Percentiles rank a stretch among this genome's conserved stretches.
Conservation (phyloP, 2,329 filamentous ascomycete species). For the Fusarium heterosporum region DNA sequence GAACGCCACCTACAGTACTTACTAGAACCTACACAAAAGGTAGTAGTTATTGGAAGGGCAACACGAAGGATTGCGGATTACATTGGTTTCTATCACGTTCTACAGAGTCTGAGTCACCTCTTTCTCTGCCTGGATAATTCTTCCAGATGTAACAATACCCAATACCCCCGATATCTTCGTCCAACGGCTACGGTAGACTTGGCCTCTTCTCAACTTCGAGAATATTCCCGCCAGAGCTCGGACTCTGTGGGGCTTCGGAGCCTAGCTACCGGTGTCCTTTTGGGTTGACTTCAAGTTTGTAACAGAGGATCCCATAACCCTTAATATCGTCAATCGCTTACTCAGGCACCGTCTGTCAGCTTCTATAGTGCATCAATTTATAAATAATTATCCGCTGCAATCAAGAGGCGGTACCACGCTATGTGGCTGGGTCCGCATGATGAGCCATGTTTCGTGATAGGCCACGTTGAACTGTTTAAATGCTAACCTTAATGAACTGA, state of each 20-base stretch:
- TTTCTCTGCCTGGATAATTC: constrained; percentile 1
- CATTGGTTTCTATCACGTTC: constrained; percentile 32
- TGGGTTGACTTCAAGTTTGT: background rate
- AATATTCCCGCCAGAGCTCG: constrained; percentile 43
- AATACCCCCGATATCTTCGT: background rate
- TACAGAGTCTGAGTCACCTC: constrained; percentile 31
- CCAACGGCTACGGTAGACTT: constrained; percentile 22
- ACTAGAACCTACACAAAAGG: constrained; percentile 4
- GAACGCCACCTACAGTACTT: constrained; percentile 20
- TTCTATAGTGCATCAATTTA: background rate
- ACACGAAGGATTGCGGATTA: constrained; percentile 10
- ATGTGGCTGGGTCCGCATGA: background rate
- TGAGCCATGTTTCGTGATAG: constrained; percentile 14
- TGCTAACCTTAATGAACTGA: background rate
- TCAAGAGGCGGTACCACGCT: background rate
- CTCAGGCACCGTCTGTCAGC: background rate
- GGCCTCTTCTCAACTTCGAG: constrained; percentile 45
- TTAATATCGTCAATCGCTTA: constrained; percentile 32
- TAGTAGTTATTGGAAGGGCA: constrained; percentile 7
- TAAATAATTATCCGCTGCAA: background rate
- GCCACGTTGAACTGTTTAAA: constrained; percentile 3
- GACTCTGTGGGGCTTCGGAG: constrained; percentile 39
- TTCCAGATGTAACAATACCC: constrained; percentile 1
- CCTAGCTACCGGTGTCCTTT: constrained; percentile 40
- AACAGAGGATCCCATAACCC: constrained; percentile 33